Conservation (phyloP, 139 green algal genomes). For the Coelastrella sp. region DNA sequence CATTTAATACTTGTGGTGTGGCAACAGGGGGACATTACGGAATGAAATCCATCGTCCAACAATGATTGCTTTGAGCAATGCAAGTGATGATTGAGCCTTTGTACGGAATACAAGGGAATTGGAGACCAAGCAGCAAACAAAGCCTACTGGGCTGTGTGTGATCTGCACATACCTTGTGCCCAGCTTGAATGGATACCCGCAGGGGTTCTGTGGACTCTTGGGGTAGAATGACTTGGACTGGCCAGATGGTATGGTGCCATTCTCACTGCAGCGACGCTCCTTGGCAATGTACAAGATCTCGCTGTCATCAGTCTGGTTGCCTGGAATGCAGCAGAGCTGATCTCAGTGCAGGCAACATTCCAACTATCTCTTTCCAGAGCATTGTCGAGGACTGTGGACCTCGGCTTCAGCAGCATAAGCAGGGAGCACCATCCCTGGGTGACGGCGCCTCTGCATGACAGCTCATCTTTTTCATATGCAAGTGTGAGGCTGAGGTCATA, state of each 20-base stretch:
- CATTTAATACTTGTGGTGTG: too few relatives aligned
- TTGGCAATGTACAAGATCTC: constrained; percentile 28
- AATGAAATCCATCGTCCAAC: too few relatives aligned
- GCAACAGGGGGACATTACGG: too few relatives aligned
- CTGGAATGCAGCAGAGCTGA: not conserved
- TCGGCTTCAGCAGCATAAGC: too few relatives aligned
- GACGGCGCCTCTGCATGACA: too few relatives aligned
- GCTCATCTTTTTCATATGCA: too few relatives aligned
- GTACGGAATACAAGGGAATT: not conserved
- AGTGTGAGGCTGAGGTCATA: too few relatives aligned
- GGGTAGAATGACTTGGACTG: constrained; percentile 48
- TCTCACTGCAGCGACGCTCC: constrained; percentile 46
- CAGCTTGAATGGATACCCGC: constrained; percentile 68
- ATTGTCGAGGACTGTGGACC: too few relatives aligned
- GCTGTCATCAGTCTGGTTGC: not conserved
- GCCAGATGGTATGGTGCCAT: constrained; percentile 56
- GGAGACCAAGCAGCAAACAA: not conserved
- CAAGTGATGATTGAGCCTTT: too few relatives aligned
- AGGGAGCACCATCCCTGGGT: not conserved
- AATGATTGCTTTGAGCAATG: too few relatives aligned
- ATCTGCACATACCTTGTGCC: constrained; percentile 42
- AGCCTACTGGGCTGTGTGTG: not conserved
- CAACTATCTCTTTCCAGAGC: too few relatives aligned
- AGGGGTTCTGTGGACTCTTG: constrained; percentile 52
- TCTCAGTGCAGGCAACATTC: too few relatives aligned